These are phyloP conservation scores for Penicillium sp. DNA, from an alignment of 2,329 filamentous ascomycete genomes.

Conservation along the genomic window DNA sequence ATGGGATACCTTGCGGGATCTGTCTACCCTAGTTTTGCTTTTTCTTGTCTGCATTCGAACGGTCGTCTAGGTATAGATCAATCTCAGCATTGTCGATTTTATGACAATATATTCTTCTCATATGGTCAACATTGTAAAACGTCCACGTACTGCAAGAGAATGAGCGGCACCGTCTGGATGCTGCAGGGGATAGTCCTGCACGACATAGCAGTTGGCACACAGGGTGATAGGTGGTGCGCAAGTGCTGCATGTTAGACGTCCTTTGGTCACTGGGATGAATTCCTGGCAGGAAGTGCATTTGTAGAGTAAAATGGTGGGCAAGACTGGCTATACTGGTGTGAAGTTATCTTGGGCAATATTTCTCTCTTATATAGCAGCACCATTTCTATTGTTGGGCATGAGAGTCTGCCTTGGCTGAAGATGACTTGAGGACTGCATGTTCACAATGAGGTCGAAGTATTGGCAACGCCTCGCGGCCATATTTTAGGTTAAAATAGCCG, in stretches of 20 bases:
- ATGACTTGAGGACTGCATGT: background rate
- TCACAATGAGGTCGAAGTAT: background rate
- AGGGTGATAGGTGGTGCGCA: background rate
- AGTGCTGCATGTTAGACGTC: background rate
- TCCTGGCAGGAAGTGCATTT: slow-evolving; percentile 7
- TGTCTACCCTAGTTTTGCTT: background rate
- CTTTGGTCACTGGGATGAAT: background rate
- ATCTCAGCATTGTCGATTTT: slow-evolving; percentile 12
- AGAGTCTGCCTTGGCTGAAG: background rate
- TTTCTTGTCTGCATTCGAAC: slow-evolving; percentile 11
- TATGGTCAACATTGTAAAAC: background rate
- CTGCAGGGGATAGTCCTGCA: background rate
- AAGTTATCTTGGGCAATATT: background rate
- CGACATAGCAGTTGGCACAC: slow-evolving; percentile 1
- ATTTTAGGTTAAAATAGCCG: background rate
- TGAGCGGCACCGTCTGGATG: slow-evolving; percentile 2
- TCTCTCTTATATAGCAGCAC: background rate
- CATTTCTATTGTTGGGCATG: background rate
- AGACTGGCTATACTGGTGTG: background rate
- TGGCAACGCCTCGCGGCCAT: background rate
- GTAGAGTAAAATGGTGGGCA: background rate
- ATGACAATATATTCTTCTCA: background rate
- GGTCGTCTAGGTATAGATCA: slow-evolving; percentile 18
- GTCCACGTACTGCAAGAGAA: background rate
- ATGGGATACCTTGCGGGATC: slow-evolving; percentile 9